Conservation (phyloP, 1,284 basidiomycete genomes). For the Trichosporon sp. region DNA sequence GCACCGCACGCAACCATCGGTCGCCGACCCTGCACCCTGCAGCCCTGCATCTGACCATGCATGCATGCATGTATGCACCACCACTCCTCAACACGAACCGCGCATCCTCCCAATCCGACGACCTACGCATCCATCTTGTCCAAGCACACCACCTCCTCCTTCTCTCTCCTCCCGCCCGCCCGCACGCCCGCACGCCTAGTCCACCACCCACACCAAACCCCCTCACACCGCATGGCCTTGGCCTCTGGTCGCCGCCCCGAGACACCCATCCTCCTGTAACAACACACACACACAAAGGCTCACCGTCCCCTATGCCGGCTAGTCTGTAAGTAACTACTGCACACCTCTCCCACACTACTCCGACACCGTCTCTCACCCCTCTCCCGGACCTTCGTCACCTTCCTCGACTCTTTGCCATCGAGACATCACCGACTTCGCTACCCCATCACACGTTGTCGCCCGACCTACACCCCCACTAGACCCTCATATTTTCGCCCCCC, state of each 20-base stretch:
- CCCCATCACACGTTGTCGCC: neutral
- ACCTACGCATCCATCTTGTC: conserved; percentile 11
- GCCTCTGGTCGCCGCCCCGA: neutral
- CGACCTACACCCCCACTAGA: neutral
- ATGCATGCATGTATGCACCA: neutral
- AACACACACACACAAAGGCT: neutral
- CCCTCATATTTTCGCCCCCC: neutral
- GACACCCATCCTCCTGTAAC: neutral
- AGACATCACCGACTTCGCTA: neutral
- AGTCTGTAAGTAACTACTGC: conserved; percentile 7
- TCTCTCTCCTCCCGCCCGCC: neutral
- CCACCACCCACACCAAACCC: neutral
- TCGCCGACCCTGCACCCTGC: conserved; percentile 54
- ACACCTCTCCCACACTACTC: neutral
- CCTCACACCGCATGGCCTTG: neutral
- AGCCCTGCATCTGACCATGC: neutral
- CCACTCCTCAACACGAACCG: conserved; percentile 17
- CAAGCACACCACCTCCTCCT: neutral
- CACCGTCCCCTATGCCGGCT: conserved; percentile 5
- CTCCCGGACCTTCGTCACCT: neutral
- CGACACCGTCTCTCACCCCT: neutral
- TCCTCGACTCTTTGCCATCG: neutral
- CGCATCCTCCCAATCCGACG: conserved; percentile 15
- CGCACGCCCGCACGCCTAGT: neutral
- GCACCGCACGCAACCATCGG: conserved; percentile 34